Conservation (phyloP, 305 asterid species). For the Rubia tinctorum region DNA sequence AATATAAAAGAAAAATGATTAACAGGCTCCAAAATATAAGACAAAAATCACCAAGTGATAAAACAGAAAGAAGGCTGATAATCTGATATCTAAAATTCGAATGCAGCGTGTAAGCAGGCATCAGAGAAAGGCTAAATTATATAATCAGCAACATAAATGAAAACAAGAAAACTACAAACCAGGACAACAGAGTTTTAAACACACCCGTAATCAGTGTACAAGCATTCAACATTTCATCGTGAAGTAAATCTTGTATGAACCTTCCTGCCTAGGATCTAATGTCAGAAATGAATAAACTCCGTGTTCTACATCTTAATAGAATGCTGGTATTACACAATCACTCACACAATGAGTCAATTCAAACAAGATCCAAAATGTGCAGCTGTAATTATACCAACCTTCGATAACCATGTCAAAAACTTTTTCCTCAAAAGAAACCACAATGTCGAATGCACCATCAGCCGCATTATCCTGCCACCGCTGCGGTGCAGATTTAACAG, state of each 20-base stretch:
- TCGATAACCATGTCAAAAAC: conserved; percentile 95
- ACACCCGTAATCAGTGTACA: background rate
- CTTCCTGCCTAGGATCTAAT: background rate
- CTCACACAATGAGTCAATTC: background rate
- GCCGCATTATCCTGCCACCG: conserved; percentile 94
- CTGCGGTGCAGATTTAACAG: conserved; percentile 85
- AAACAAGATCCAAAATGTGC: background rate
- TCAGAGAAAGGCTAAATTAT: background rate
- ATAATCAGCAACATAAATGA: background rate
- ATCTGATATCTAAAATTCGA: background rate
- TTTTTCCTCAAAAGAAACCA: conserved; percentile 90
- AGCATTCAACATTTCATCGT: background rate
- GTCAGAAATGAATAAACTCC: background rate
- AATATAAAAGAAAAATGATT: background rate
- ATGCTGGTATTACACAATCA: background rate
- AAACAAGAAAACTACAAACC: background rate
- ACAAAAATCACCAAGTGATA: background rate
- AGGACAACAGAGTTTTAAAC: background rate
- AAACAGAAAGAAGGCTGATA: background rate
- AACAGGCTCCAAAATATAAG: background rate
- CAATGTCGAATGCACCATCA: conserved; percentile 89
- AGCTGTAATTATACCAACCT: conserved; percentile 45
- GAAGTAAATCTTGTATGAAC: background rate
- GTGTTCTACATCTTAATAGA: background rate
- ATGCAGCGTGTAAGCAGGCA: background rate